phyloP scores from a whole-genome alignment of 179 eudicot species.

The Kewa caespitosa region DNA sequence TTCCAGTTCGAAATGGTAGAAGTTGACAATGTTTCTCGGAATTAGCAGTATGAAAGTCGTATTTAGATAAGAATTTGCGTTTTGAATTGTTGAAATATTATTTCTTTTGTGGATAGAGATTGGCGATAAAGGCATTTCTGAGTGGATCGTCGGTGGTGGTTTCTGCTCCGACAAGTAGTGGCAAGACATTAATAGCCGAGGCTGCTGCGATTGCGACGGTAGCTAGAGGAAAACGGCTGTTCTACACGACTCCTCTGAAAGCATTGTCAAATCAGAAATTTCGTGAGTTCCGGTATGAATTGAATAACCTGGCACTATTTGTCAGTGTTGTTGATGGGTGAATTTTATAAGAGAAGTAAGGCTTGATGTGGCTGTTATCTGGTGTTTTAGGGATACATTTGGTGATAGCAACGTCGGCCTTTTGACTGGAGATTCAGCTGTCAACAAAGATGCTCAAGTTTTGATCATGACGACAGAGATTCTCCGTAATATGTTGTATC shows the following conservation, averaged over 20 bases:
- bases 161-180: constrained; percentile 97
- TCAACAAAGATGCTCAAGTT: constrained; percentile 92
- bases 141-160: constrained; percentile 96
- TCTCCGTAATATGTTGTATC: constrained; percentile 92
- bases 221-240: constrained; percentile 77
- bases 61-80: too few species aligned
- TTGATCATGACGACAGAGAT: constrained; percentile 98
- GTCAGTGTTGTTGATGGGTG: neutral
- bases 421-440: constrained; percentile 93
- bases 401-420: constrained; percentile 94
- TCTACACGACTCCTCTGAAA: constrained; percentile 95
- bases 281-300: constrained; percentile 79
- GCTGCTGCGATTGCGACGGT: constrained; percentile 93
- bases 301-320: neutral
- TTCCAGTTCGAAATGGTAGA: too few species aligned
- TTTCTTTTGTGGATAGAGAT: constrained; percentile 41
- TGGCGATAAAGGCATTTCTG: constrained; percentile 82
- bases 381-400: constrained; percentile 66
- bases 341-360: neutral
- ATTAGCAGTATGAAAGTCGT: too few species aligned
- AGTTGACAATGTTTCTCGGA: too few species aligned
- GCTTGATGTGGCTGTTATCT: constrained; percentile 3
- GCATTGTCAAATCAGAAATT: constrained; percentile 98
- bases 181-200: constrained; percentile 95
- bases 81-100: neutral